These are phyloP conservation scores for Ascomycota sp. DNA, from an alignment of 2,329 filamentous ascomycete species.

Conservation along the genomic window DNA sequence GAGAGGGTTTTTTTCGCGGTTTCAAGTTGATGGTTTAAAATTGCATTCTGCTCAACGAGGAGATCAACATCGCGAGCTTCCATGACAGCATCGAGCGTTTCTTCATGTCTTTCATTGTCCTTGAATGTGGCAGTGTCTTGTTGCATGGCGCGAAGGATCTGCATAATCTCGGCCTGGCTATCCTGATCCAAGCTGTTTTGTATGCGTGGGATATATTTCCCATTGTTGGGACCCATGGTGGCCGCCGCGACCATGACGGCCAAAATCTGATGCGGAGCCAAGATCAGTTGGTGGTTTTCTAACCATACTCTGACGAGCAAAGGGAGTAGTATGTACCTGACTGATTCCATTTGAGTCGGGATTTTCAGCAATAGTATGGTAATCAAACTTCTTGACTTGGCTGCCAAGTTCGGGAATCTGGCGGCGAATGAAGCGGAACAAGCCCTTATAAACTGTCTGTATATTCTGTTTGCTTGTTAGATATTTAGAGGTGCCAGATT, in stretches of 20 bases:
- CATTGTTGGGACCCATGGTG: constrained; percentile 35
- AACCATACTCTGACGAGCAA: background rate
- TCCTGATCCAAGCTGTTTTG: constrained; percentile 19
- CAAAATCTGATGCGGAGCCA: too few species aligned
- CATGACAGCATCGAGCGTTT: constrained; percentile 18
- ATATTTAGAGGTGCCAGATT: constrained; percentile 20
- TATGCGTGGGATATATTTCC: constrained; percentile 29
- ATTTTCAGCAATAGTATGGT: constrained; percentile 36
- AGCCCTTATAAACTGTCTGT: constrained; percentile 31
- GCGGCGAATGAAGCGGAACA: constrained; percentile 33
- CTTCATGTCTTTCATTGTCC: constrained; percentile 18
- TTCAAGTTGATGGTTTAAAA: constrained; percentile 29
- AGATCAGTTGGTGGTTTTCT: constrained; percentile 2
- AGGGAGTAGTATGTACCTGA: constrained; percentile 18
- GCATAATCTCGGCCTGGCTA: constrained; percentile 23
- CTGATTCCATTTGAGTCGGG: constrained; percentile 32
- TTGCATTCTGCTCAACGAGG: constrained; percentile 30
- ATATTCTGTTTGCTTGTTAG: constrained; percentile 30
- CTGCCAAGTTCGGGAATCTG: constrained; percentile 29
- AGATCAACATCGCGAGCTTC: constrained; percentile 32
- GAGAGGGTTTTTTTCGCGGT: constrained; percentile 34
- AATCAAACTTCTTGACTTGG: constrained; percentile 31
- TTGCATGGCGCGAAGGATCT: constrained; percentile 21
- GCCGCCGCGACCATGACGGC: constrained; percentile 41
- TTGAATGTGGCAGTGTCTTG: constrained; percentile 15